phyloP scores from a whole-genome alignment of 306 rosid genomes.

The Crataegus laevigata region DNA sequence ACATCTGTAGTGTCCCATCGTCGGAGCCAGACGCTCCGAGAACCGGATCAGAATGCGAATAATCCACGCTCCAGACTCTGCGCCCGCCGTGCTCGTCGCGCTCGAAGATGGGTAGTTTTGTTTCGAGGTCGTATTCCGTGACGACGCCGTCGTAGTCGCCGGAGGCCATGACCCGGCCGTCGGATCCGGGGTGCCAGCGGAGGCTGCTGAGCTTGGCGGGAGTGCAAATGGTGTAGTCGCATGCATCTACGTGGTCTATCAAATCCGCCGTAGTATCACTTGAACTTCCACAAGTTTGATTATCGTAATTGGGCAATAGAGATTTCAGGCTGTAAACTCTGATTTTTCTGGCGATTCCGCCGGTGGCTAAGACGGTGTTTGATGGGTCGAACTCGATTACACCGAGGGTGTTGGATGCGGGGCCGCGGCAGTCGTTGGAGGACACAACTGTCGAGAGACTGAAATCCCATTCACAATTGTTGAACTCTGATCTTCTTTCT shows the following conservation, averaged over 20 bases:
- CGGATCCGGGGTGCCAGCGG: slow-evolving; percentile 43
- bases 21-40: slow-evolving; percentile 58
- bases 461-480: slow-evolving; percentile 36
- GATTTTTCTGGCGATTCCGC: slow-evolving; percentile 51
- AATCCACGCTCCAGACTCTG: slow-evolving; percentile 59
- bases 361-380: slow-evolving; percentile 39
- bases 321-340: slow-evolving; percentile 25
- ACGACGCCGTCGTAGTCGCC: slow-evolving; percentile 67
- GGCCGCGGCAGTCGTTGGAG: slow-evolving; percentile 3
- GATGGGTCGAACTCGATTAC: slow-evolving; percentile 47
- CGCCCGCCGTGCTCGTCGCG: slow-evolving; percentile 70
- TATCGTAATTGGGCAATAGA: slow-evolving; percentile 3
- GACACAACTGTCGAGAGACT: slow-evolving; percentile 35
- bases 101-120: slow-evolving; percentile 37
- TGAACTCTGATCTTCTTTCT: background rate
- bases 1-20: slow-evolving; percentile 58
- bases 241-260: slow-evolving; percentile 35
- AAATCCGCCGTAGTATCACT: background rate
- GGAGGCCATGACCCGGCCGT: slow-evolving; percentile 33
- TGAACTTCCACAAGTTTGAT: background rate
- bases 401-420: slow-evolving; percentile 38
- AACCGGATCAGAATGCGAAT: slow-evolving; percentile 29
- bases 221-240: slow-evolving; percentile 39
- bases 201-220: slow-evolving; percentile 68
- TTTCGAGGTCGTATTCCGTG: slow-evolving; percentile 50